These are phyloP conservation scores for Umbilicaria muhlenbergii DNA, from an alignment of 495 filamentous ascomycete genomes.

Conservation along the genomic window DNA sequence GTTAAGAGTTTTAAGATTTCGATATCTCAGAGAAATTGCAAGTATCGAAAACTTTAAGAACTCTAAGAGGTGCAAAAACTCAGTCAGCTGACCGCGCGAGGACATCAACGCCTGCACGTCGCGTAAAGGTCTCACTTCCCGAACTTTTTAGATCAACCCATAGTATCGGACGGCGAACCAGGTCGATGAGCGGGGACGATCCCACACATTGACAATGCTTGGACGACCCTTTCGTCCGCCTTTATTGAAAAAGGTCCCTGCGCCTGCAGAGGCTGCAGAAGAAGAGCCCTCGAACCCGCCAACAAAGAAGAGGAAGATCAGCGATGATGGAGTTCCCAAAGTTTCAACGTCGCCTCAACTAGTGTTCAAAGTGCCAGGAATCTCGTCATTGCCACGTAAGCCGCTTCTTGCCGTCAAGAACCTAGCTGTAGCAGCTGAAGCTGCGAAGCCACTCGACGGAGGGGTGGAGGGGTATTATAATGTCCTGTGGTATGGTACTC, in stretches of 20 bases:
- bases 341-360: slow-evolving; percentile 1
- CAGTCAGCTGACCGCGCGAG: too few relatives aligned
- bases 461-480: slow-evolving; percentile 42
- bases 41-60: too few relatives aligned
- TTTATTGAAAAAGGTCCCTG: slow-evolving; percentile 1
- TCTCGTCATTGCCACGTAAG: slow-evolving; percentile 18
- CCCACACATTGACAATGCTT: slow-evolving; percentile 1
- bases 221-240: slow-evolving; percentile 8
- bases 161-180: too few relatives aligned
- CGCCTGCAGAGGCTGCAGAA: background rate
- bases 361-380: slow-evolving; percentile 8
- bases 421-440: slow-evolving; percentile 9
- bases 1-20: too few relatives aligned
- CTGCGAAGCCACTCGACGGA: background rate
- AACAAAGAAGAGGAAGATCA: slow-evolving; percentile 5
- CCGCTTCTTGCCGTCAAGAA: slow-evolving; percentile 28
- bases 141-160: too few relatives aligned
- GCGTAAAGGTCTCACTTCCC: too few relatives aligned
- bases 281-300: background rate
- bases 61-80: too few relatives aligned
- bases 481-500: slow-evolving; percentile 43
- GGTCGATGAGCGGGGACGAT: too few relatives aligned
- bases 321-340: background rate
- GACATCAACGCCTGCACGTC: too few relatives aligned
- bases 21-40: too few relatives aligned